A percentile compares a stretch with the other conserved stretches of the same genome.
Evolutionary conservation across 768 basidiomycete species (phyloP).

Genomic region (Suillus americanus): DNA sequence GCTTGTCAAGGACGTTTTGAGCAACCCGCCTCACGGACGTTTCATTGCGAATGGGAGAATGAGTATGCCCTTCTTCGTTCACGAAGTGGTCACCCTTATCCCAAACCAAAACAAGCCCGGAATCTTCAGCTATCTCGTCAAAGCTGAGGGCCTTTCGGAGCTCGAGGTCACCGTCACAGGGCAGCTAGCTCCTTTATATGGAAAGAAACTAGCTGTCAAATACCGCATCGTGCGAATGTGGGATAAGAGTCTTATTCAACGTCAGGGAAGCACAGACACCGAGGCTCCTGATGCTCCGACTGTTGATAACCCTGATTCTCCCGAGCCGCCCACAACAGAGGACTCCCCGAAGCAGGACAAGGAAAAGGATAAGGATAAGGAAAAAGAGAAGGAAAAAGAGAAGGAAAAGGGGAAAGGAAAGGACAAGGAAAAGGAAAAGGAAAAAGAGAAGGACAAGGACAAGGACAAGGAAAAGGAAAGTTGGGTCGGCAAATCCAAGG

Average conservation of each 20-base stretch:
- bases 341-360: neutral
- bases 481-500: slow-evolving; percentile 3
- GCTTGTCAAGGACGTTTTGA: slow-evolving; percentile 18
- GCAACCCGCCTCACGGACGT: slow-evolving; percentile 27
- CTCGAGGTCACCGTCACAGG: slow-evolving; percentile 16
- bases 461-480: neutral
- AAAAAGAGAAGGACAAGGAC: neutral
- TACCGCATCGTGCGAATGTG: slow-evolving; percentile 23
- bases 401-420: neutral
- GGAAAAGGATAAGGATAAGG: neutral
- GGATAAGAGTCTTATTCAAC: slow-evolving; percentile 11
- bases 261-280: neutral
- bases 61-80: slow-evolving; percentile 15
- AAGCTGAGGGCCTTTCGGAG: slow-evolving; percentile 19
- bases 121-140: slow-evolving; percentile 18
- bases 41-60: slow-evolving; percentile 30
- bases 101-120: neutral
- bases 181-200: slow-evolving; percentile 7
- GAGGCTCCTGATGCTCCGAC: neutral
- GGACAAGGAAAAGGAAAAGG: neutral
- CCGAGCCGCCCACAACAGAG: neutral
- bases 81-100: slow-evolving; percentile 5
- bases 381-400: neutral
- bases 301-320: neutral
- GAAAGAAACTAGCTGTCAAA: slow-evolving; percentile 4